A percentile compares a stretch with the other conserved stretches of the same genome.
These are phyloP conservation scores for Phytophthora cryptogea DNA, from an alignment of 352 stramenopile species.

Conservation along the genomic window DNA sequence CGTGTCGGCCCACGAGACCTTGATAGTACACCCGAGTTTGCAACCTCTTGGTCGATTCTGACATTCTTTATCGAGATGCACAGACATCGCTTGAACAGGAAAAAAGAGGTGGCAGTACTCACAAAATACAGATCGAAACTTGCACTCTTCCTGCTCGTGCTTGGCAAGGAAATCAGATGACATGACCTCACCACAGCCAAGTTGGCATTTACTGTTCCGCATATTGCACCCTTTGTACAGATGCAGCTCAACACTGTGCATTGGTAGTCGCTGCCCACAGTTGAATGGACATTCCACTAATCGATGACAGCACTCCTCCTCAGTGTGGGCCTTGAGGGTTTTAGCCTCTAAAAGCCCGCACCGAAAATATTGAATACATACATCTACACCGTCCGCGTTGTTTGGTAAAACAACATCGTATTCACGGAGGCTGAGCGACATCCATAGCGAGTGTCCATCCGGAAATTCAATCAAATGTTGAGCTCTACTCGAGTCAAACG, in stretches of 20 bases:
- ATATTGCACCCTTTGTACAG: conserved; percentile 63
- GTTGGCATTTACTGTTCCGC: conserved; percentile 57
- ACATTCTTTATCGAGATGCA: conserved; percentile 49
- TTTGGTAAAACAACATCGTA: conserved; percentile 43
- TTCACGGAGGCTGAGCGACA: conserved; percentile 42
- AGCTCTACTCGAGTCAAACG: conserved; percentile 32
- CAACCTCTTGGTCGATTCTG: conserved; percentile 47
- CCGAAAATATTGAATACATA: conserved; percentile 9
- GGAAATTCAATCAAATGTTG: conserved; percentile 61
- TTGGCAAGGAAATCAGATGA: conserved; percentile 41
- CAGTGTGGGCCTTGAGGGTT: conserved; percentile 28
- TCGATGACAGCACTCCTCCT: conserved; percentile 48
- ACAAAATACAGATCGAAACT: conserved; percentile 51
- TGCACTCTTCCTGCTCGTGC: conserved; percentile 60
- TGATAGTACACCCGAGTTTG: conserved; percentile 45
- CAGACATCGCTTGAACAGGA: conserved; percentile 26
- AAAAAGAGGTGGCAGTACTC: conserved; percentile 53
- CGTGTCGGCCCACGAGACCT: conserved; percentile 33
- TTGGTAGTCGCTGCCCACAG: conserved; percentile 64
- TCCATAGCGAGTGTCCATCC: conserved; percentile 56
- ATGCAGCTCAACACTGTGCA: conserved; percentile 41
- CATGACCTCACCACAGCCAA: conserved; percentile 64
- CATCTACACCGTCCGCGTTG: neutral
- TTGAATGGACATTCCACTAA: conserved; percentile 63
- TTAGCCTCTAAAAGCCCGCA: conserved; percentile 19